A percentile compares a stretch with the other conserved stretches of the same genome.
Evolutionary conservation across 169 alveolate genomes (phyloP).

Genomic region (Eimeria tenella): DNA sequence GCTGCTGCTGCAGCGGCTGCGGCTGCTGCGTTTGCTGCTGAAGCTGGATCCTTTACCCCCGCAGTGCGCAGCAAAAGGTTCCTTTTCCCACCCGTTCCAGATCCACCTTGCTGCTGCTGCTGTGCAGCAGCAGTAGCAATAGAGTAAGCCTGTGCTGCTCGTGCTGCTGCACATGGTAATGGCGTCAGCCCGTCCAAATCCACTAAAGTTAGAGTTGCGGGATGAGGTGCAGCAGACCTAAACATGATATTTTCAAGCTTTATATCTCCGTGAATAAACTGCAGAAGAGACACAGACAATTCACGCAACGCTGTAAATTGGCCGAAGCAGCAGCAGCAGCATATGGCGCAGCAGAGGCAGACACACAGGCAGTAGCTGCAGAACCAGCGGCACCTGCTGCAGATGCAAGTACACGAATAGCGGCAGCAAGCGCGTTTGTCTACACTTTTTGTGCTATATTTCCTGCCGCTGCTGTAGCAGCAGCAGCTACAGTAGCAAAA

Average conservation of each 20-base stretch:
- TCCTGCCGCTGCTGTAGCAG: not conserved
- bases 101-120: not conserved
- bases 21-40: not conserved
- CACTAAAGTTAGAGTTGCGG: not conserved
- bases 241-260: slow-evolving; percentile 38
- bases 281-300: not conserved
- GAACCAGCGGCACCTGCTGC: not conserved
- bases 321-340: not conserved
- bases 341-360: too few species aligned
- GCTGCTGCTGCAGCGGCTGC: not conserved
- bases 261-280: slow-evolving; percentile 61
- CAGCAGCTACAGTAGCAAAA: not conserved
- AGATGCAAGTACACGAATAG: not conserved
- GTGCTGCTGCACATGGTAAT: not conserved
- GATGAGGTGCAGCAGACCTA: not conserved
- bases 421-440: not conserved
- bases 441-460: too few species aligned
- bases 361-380: not conserved
- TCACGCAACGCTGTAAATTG: not conserved
- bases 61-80: not conserved
- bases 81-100: not conserved
- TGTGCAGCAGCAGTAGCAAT: not conserved
- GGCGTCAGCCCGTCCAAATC: slow-evolving; percentile 40
- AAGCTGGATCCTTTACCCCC: not conserved
- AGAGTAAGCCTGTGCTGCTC: not conserved